Conservation (phyloP, 1,284 basidiomycete genomes). For the Phylloboletellus chloephorus region DNA sequence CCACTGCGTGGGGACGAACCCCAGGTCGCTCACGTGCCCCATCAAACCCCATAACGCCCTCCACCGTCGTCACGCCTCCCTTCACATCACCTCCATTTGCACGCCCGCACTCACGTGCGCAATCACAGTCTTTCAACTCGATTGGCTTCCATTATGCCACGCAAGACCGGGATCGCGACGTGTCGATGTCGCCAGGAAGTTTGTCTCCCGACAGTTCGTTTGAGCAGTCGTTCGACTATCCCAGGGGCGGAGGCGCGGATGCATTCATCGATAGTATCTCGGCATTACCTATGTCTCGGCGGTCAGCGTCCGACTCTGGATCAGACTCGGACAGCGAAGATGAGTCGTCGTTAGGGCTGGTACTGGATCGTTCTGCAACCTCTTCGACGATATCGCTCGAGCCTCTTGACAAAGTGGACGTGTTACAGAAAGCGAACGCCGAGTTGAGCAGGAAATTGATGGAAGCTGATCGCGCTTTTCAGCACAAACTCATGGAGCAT, state of each 20-base stretch:
- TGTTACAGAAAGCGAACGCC: slow-evolving; percentile 63
- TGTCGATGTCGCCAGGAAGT: slow-evolving; percentile 30
- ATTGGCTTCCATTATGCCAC: slow-evolving; percentile 34
- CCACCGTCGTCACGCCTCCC: slow-evolving; percentile 31
- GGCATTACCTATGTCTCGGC: slow-evolving; percentile 38
- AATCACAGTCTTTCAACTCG: slow-evolving; percentile 41
- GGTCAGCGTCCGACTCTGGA: slow-evolving; percentile 29
- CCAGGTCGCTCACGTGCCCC: slow-evolving; percentile 51
- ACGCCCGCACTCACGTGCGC: slow-evolving; percentile 57
- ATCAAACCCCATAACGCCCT: slow-evolving; percentile 61
- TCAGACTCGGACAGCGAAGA: slow-evolving; percentile 51
- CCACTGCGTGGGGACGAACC: slow-evolving; percentile 39
- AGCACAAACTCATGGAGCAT: slow-evolving; percentile 62
- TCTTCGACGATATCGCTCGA: slow-evolving; percentile 61
- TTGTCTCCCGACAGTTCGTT: slow-evolving; percentile 39
- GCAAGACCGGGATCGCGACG: slow-evolving; percentile 28
- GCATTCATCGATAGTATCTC: slow-evolving; percentile 32
- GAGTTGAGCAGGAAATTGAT: slow-evolving; percentile 68
- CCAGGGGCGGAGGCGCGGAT: slow-evolving; percentile 17
- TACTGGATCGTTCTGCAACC: slow-evolving; percentile 51
- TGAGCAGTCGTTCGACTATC: slow-evolving; percentile 35
- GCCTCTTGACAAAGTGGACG: slow-evolving; percentile 60
- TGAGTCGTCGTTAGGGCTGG: slow-evolving; percentile 48
- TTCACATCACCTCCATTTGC: slow-evolving; percentile 39
- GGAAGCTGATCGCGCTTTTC: slow-evolving; percentile 66